Conservation (phyloP, 305 asterid genomes). For the Salvia sclarea region DNA sequence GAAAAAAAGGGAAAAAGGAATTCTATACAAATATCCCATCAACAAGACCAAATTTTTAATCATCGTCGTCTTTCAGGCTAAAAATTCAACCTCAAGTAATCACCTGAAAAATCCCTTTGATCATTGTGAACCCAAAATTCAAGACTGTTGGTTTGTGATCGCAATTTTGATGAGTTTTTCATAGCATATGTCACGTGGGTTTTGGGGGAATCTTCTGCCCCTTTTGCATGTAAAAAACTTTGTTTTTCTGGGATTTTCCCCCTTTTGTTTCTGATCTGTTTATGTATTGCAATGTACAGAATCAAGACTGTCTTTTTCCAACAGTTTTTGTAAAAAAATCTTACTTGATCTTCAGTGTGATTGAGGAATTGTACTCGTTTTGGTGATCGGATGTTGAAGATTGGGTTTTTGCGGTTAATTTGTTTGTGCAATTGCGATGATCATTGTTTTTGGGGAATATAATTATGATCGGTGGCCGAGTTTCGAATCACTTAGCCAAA, state of each 20-base stretch:
- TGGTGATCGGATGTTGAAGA: constrained; percentile 45
- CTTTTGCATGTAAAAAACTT: constrained; percentile 56
- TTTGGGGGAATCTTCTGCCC: constrained; percentile 52
- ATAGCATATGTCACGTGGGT: constrained; percentile 43
- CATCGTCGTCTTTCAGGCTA: constrained; percentile 25
- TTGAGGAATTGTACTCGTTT: constrained; percentile 39
- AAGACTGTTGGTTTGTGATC: constrained; percentile 33
- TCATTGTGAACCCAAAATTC: constrained; percentile 38
- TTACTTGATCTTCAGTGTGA: constrained; percentile 45
- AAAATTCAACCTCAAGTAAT: constrained; percentile 30
- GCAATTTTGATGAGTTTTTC: constrained; percentile 27
- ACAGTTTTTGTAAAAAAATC: constrained; percentile 24
- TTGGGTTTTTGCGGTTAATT: constrained; percentile 48
- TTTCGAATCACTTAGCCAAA: constrained; percentile 6
- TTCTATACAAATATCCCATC: constrained; percentile 39
- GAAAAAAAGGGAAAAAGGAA: background rate
- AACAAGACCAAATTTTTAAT: constrained; percentile 31
- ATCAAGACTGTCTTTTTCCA: constrained; percentile 26
- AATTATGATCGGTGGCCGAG: constrained; percentile 12
- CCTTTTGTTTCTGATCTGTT: constrained; percentile 43
- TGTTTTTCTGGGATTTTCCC: constrained; percentile 18
- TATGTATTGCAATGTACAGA: constrained; percentile 45
- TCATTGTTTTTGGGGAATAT: constrained; percentile 34
- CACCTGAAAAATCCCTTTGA: constrained; percentile 30
- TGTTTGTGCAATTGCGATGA: constrained; percentile 34